Evolutionary conservation across 306 rosid species (phyloP).

Genomic region (Macrotyloma uniflorum): DNA sequence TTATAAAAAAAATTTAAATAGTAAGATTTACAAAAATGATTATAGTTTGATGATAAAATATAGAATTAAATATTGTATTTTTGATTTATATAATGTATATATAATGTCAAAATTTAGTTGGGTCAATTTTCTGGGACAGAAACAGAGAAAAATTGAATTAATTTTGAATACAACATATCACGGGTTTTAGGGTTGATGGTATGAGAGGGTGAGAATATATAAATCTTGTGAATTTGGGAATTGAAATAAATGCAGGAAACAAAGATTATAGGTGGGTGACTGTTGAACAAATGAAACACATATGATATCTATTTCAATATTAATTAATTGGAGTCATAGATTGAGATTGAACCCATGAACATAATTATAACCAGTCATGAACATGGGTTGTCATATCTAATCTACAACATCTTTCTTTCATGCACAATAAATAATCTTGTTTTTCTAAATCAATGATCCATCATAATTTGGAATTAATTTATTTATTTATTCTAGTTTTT

Average conservation of each 20-base stretch:
- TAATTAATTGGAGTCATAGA: neutral
- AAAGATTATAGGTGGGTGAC: constrained; percentile 22
- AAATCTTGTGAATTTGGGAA: constrained; percentile 35
- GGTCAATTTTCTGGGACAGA: no score
- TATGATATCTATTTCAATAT: neutral
- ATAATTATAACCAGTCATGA: constrained; percentile 15
- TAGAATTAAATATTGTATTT: no score
- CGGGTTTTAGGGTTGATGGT: constrained; percentile 11
- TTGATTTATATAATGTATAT: no score
- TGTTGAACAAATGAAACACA: constrained; percentile 31
- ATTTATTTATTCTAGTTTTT: no score
- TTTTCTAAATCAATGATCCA: neutral
- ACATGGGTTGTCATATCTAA: constrained; percentile 8
- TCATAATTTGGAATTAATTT: neutral
- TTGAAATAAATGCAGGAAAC: constrained; percentile 36
- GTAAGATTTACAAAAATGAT: no score
- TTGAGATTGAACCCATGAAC: constrained; percentile 26
- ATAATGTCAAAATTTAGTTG: no score
- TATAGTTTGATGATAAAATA: no score
- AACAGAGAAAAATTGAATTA: no score
- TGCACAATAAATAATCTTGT: neutral
- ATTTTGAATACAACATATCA: constrained; percentile 7
- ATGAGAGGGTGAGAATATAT: neutral
- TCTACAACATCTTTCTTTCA: neutral
- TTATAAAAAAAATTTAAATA: no score